Base-by-base conservation (phyloP, 768 basidiomycete genomes). In the Agaricus subrufescens region DNA sequence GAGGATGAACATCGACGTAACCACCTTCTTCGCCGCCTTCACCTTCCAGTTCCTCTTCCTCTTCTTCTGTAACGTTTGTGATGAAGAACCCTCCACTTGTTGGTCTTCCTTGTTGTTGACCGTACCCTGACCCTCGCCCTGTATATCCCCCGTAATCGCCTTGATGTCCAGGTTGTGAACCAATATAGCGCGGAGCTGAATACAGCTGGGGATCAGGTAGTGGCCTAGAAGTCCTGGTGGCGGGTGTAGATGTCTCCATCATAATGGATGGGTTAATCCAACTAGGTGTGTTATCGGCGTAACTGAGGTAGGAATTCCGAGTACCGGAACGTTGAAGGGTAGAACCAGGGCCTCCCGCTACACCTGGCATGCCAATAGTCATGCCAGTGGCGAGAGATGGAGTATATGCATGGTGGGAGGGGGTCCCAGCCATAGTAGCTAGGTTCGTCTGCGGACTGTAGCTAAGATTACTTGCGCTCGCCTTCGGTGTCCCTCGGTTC, bases 201-300 rank as follows among this genome's bases (percentile, higher is more conserved):
- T 43, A n/a, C 9, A n/a, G 14, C 15, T 56, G 46, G 11, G 54
- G 54, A 44, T 56, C 54, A 7, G 54, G 54, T 50, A 56, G 37
- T 5, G 54, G 54, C 23, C 54, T 49, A 9, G 47, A 27, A 10
- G 46, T 34, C 54, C 54, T 34, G 4, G n/a, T 14, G 6, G 46
- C 54, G 43, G 54, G 54, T 5, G 52, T 53, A 15, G 47, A 56
- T 11, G 54, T 49, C 38, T 56, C 54, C 27, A 56, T 49, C 54
- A 56, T 56, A 12, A 47, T 56, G 19, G 46, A 49, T 47, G 54
- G 54, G 49, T 56, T 56, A 9, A 43, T 47, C 54, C 54, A 56
- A 11, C 46, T 49, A 1, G 54, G 54, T 25, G 54, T 56, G 44
- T 19, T 19, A 19, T 47, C 50, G 39, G 54, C 54, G 42, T 56